Evolutionary conservation across 176 grass and related monocot species (phyloP), one percentile per base, ranked within the genome.

Genomic region (Hsuehochloa calcarea): DNA sequence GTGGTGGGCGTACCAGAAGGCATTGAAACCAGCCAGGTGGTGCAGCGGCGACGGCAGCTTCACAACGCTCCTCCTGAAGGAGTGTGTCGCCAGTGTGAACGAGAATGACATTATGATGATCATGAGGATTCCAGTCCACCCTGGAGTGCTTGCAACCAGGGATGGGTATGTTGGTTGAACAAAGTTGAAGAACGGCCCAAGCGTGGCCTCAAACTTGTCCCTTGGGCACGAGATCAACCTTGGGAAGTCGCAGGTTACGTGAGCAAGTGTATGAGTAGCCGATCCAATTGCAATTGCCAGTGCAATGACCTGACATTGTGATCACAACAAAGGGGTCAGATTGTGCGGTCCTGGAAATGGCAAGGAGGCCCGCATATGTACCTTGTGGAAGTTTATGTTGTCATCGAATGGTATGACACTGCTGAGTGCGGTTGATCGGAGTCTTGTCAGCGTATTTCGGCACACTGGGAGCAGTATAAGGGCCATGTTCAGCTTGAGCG

Each of bases 361-460:
- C 37, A 73, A 59, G 8, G 60, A 16, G 14, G 4, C 15, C 20
- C 0, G 9, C 64, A 13, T n/a, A 14, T 55, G 14, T 85, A 96
- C 91, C 93, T 94, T 98, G 86, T 98, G 96, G 85, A 98, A 98
- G 86, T 98, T 98, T 83, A 98, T 98, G 89, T 95, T 98, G 43
- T 98, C 96, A 23, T 95, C 96, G 58, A 98, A 98, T 20, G 96
- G 96, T 35, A 98, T 72, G 12, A 94, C 46, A 10, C 40, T 68
- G 60, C 85, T 81, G 22, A 98, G 88, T 66, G 43, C 65, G 2
- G 91, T 98, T 10, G 91, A 92, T 19, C 96, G 85, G 47, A 95
- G 96, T 19, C 77, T 67, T 22, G 96, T 98, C 70, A 98, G 84
- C 0, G 93, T 96, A 81, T 99, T 96, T 85, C 96, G 82, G 64